Conservation (phyloP, 1,284 basidiomycete genomes). For the Schizophyllum commune region DNA sequence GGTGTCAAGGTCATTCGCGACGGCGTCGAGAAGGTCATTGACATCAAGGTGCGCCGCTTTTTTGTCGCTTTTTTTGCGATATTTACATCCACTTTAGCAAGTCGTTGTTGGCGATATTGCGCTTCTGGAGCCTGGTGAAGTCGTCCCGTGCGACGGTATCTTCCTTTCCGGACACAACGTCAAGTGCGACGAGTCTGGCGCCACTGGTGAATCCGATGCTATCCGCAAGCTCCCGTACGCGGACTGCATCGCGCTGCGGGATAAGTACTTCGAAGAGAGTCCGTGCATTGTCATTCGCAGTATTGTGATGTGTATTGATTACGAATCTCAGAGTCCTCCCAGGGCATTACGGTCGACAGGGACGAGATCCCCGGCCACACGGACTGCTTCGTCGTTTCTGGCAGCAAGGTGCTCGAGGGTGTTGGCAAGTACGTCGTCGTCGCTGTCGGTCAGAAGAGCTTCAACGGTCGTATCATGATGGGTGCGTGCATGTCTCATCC, state of each 20-base stretch:
- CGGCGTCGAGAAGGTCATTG: slow-evolving; percentile 74
- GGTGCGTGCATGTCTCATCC: slow-evolving; percentile 62
- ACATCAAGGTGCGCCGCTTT: slow-evolving; percentile 55
- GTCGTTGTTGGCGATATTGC: slow-evolving; percentile 93
- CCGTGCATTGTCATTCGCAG: too few species aligned
- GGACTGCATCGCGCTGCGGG: slow-evolving; percentile 53
- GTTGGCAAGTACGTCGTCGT: slow-evolving; percentile 91
- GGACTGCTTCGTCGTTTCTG: slow-evolving; percentile 92
- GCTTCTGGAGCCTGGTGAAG: slow-evolving; percentile 90
- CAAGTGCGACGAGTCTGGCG: slow-evolving; percentile 93
- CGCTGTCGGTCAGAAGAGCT: slow-evolving; percentile 86
- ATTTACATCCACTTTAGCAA: slow-evolving; percentile 39
- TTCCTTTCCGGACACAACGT: slow-evolving; percentile 92
- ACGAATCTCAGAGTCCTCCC: too few species aligned
- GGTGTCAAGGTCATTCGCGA: slow-evolving; percentile 87
- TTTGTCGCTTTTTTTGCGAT: slow-evolving; percentile 1
- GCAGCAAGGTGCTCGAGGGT: slow-evolving; percentile 94
- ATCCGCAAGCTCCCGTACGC: slow-evolving; percentile 85
- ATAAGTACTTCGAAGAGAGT: slow-evolving; percentile 17
- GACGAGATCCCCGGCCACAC: slow-evolving; percentile 46
- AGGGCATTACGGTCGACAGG: background rate
- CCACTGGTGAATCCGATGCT: slow-evolving; percentile 94
- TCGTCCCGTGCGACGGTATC: slow-evolving; percentile 92
- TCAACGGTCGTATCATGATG: slow-evolving; percentile 97
- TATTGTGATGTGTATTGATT: too few species aligned